Evolutionary conservation across 768 basidiomycete genomes (phyloP), one percentile per base, ranked within the genome.

Genomic region (Mycena metata): DNA sequence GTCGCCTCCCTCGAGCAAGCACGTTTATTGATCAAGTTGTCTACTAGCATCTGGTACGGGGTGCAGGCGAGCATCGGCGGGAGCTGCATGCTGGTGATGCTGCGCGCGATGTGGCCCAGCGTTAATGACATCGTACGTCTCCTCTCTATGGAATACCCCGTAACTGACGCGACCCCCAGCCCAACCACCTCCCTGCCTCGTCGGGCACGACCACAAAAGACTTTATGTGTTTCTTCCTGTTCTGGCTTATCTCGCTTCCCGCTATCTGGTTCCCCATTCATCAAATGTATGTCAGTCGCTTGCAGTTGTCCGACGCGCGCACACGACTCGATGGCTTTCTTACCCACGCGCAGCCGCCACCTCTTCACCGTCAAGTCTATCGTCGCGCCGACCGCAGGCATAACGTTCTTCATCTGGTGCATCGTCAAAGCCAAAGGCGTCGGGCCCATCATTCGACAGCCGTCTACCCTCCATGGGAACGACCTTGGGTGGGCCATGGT

Each of bases 61-160:
- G 91, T 93, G 12, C 91, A 93, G 74, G 85, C 92, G 1, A 92
- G 91, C 79, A 92, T 95, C 67, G 94, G 94, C n/a, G 93, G 93
- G 16, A 84, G 86, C 69, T 94, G 92, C 73, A 83, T 94, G 69
- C 84, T 89, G 64, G 88, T 92, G 43, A 89, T 95, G 85, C 79
- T 96, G 41, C 82, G 89, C 45, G 84, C 92, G 12, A 91, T 95
- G 78, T 94, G 90, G 88, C 94, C 92, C 0, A 88, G 88, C 63
- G 84, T 90, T 16, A 85, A 91, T 69, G 80, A 86, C 72, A 88
- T 91, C 88, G 89, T 90, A 70, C 71, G 88, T 83, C 30, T 11
- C 50, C 59, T 19, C n/a, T 26, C n/a, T 30, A 19, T 47, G 17
- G 17, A 26, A 41, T 5, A 24, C 26, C 47, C 17, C 33, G 23